A percentile compares a stretch with the other conserved stretches of the same genome.
phyloP scores from a whole-genome alignment of 495 filamentous ascomycete genomes.

The Lasiosphaeris hirsuta region DNA sequence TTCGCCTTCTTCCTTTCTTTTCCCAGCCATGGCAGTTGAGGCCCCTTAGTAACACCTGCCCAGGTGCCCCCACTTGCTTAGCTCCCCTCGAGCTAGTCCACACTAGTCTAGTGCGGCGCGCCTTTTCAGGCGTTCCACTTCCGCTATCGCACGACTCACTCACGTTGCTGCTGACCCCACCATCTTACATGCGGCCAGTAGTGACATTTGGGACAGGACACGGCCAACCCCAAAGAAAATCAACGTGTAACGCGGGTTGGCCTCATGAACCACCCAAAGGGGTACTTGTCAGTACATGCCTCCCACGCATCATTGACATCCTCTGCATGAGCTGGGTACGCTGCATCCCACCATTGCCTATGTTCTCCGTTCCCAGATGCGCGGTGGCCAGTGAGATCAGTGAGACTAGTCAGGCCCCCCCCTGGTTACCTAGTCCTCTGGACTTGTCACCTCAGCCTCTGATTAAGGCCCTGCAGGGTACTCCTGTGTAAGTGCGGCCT shows the following conservation, averaged over 20 bases:
- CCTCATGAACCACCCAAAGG: neutral
- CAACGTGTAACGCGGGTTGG: too few relatives aligned
- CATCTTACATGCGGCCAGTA: neutral
- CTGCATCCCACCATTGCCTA: too few relatives aligned
- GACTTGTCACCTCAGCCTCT: constrained; percentile 1
- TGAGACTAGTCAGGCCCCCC: too few relatives aligned
- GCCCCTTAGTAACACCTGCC: neutral
- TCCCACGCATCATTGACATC: neutral
- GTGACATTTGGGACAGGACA: constrained; percentile 7
- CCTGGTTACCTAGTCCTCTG: neutral
- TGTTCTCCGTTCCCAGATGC: neutral
- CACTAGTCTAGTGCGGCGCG: neutral
- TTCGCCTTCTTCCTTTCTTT: neutral
- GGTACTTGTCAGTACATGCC: constrained; percentile 3
- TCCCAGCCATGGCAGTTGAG: neutral
- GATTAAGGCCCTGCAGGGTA: constrained; percentile 7
- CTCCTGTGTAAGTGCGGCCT: neutral
- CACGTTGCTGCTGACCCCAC: neutral
- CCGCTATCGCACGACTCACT: constrained; percentile 13
- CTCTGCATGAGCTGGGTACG: constrained; percentile 4
- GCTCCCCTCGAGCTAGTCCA: too few relatives aligned
- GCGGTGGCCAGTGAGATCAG: neutral
- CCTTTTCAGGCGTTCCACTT: neutral
- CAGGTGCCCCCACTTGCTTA: too few relatives aligned
- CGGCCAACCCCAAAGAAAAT: neutral